phyloP scores from a whole-genome alignment of 441 rosid genomes.

The Gossypium gossypioides region DNA sequence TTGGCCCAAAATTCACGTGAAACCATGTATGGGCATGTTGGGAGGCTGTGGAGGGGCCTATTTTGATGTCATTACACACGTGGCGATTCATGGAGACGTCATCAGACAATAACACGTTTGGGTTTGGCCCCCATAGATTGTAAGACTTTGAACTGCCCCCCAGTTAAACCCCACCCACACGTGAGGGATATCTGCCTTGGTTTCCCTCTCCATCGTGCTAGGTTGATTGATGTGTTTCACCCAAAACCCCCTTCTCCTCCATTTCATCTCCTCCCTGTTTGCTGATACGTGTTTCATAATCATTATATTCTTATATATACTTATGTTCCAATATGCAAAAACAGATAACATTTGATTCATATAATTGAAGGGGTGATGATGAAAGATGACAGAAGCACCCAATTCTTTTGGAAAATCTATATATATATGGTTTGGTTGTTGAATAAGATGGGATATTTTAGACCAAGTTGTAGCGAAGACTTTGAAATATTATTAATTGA shows the following conservation, averaged over 20 bases:
- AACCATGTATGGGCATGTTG: constrained; percentile 23
- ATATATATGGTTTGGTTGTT: not conserved
- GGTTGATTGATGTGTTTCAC: not conserved
- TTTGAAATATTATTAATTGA: not conserved
- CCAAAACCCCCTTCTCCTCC: not conserved
- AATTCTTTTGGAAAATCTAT: not conserved
- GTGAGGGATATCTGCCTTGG: constrained; percentile 34
- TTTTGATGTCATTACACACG: constrained; percentile 25
- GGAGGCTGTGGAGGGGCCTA: constrained; percentile 11
- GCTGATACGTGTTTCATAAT: not conserved
- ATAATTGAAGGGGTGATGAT: not conserved
- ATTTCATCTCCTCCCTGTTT: not conserved
- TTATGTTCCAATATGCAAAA: not conserved
- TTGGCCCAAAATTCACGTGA: constrained; percentile 24
- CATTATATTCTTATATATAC: too few species aligned
- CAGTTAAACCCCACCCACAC: constrained; percentile 35
- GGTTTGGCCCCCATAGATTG: not conserved
- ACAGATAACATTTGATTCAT: not conserved
- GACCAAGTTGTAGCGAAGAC: not conserved
- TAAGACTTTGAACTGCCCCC: constrained; percentile 26
- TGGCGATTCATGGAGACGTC: constrained; percentile 8
- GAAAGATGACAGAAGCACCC: not conserved
- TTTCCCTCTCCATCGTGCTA: constrained; percentile 19
- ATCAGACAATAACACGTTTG: constrained; percentile 37
- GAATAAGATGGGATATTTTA: not conserved